Base-by-base conservation (phyloP, 345 rosid species). In the Bruguiera sexangula region DNA sequence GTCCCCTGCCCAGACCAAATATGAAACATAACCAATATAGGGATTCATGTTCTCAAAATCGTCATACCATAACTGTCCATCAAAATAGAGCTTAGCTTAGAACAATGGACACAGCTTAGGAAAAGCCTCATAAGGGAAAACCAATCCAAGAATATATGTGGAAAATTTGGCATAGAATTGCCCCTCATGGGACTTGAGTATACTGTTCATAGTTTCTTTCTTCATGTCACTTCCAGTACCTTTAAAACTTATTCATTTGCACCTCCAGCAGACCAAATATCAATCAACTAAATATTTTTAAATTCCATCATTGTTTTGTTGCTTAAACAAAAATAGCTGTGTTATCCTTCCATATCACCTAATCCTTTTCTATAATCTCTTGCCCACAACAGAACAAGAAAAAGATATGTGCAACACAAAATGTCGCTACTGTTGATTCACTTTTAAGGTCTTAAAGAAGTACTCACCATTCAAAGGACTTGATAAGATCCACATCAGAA, bases 401-500 rank as follows among this genome's bases (percentile, higher is more conserved):
- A 43, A 43, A 2, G 50, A 43, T 3, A 43, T 43, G 16, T 3
- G 50, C 50, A 43, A 43, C 50, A 43, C 18, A 43, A 13, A 43
- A 43, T 43, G 15, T 39, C 4, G 4, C 16, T 18, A 43, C 50
- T 13, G 1, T 43, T 43, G 15, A 43, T 43, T 43, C 50, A 43
- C 50, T 43, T 43, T 13, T 43, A 22, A 27, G 16, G 60, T 22
- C 29, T 9, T 10, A 65, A 58, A 6, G 9, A 3, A 67, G 19
- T 13, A 60, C 82, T 68, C 50, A 92, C 97, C 97, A 95, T 79
- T 85, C 93, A 55, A 88, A 92, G 76, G 93, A 88, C 79, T 91
- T 95, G 86, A 95, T 93, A 69, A 76, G 66, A 76, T 90, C 93
- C 54, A 87, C 69, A 68, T 90, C 87, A 19, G 88, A 76, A 63